These are phyloP conservation scores for Fusarium papillatum DNA, from an alignment of 2,329 filamentous ascomycete species.

Conservation along the genomic window DNA sequence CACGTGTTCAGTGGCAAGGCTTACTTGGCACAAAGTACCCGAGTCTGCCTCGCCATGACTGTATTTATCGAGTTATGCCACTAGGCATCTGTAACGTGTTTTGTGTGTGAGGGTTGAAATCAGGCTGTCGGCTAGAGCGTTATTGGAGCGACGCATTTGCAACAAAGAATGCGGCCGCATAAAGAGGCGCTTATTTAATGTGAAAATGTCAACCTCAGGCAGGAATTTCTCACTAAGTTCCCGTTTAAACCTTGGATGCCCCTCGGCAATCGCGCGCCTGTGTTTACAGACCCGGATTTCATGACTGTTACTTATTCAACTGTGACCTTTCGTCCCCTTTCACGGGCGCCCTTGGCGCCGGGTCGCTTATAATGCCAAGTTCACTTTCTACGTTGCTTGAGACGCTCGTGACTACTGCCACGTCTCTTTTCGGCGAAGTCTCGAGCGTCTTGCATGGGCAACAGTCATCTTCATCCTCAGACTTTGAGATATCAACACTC, in stretches of 20 bases:
- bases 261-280: neutral
- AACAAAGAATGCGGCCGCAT: too few relatives aligned
- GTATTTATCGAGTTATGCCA: neutral
- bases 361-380: neutral
- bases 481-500: neutral
- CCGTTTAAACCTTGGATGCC: neutral
- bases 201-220: neutral
- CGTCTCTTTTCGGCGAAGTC: neutral
- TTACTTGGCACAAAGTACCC: neutral
- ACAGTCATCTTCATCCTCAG: neutral
- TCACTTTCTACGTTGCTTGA: neutral
- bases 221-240: neutral
- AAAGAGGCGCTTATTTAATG: neutral
- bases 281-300: neutral
- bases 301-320: neutral
- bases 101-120: neutral
- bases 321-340: neutral
- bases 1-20: neutral
- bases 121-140: neutral
- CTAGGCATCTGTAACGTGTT: neutral
- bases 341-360: neutral
- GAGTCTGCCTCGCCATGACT: neutral
- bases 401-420: neutral
- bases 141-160: neutral
- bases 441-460: neutral